These are phyloP conservation scores for Pinus albicaulis DNA, from an alignment of 75 land plant species.

Conservation along the genomic window DNA sequence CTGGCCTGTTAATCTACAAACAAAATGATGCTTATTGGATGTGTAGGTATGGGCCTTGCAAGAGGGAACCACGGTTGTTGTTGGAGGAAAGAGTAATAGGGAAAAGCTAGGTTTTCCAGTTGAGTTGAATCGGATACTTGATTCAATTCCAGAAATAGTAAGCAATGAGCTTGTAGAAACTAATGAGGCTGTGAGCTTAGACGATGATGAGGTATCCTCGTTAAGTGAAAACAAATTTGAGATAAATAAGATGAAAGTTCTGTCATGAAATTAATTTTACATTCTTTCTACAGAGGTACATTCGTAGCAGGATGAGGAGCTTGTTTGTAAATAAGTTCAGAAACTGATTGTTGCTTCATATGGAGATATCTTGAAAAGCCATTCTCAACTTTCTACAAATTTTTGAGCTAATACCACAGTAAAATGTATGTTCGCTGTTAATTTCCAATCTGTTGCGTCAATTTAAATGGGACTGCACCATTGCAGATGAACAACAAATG, in stretches of 20 bases:
- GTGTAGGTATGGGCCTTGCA: slow-evolving; percentile 94
- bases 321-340: background rate
- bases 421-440: background rate
- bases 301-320: background rate
- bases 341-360: background rate
- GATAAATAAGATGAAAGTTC: background rate
- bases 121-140: slow-evolving; percentile 74
- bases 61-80: slow-evolving; percentile 72
- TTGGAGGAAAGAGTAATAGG: slow-evolving; percentile 94
- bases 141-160: slow-evolving; percentile 80
- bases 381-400: background rate
- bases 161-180: background rate
- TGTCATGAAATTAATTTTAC: background rate
- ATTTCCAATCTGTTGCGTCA: background rate
- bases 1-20: background rate
- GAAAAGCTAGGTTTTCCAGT: slow-evolving; percentile 71
- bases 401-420: background rate
- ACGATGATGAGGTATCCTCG: slow-evolving; percentile 3
- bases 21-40: background rate
- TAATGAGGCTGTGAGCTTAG: background rate
- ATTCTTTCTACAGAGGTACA: background rate
- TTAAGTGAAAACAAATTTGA: background rate
- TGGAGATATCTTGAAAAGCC: background rate
- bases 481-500: background rate
- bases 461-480: background rate